Base-by-base conservation (phyloP, 345 rosid species). In the Euphorbia pulcherrima region DNA sequence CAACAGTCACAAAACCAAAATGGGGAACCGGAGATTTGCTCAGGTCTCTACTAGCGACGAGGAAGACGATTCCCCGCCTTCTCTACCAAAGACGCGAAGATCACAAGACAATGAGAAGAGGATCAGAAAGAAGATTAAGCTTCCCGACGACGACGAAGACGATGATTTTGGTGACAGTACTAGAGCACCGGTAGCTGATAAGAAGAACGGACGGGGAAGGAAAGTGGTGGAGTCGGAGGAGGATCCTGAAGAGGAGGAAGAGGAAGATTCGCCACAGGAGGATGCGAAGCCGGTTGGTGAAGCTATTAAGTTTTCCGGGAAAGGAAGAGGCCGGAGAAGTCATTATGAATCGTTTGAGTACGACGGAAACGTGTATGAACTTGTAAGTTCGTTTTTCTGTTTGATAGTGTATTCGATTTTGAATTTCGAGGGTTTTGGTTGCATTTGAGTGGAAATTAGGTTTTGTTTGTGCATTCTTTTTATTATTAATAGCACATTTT, bases 231-330 rank as follows among this genome's bases (percentile, higher is more conserved):
- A 20, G 78, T 81, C 70, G 54, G 72, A 67, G 50, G 77, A 69
- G 9, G 83, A 54, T 14, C 80, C 53, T 12, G 55, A 30, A 11
- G 68, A 81, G 13, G 88, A 83, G 3, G 90, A 81, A 21, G 86
- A 81, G 41, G 96, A 86, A 55, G 97, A 81, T 65, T 86, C 47
- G 61, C 72, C 68, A 59, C 87, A 77, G 55, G 96, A 87, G 81
- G 97, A 93, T 37, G 97, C 96, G 35, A 89, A 75, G 76, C 97
- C 97, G 10, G 56, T 86, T 13, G 99, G 99, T 7, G 86, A 83
- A 58, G 50, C 73, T 41, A 65, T 88, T 63, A 83, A 75, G 81
- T 39, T 80, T 74, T 81, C 96, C 12, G 91, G 94, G 13, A 90
- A 90, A 72, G 99, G 99, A 18, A 88, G 84, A 70, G 85, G 84